Percentiles rank a stretch among this genome's conserved stretches.
Evolutionary conservation across 768 basidiomycete genomes (phyloP).

Genomic region (Lactifluus volemus): DNA sequence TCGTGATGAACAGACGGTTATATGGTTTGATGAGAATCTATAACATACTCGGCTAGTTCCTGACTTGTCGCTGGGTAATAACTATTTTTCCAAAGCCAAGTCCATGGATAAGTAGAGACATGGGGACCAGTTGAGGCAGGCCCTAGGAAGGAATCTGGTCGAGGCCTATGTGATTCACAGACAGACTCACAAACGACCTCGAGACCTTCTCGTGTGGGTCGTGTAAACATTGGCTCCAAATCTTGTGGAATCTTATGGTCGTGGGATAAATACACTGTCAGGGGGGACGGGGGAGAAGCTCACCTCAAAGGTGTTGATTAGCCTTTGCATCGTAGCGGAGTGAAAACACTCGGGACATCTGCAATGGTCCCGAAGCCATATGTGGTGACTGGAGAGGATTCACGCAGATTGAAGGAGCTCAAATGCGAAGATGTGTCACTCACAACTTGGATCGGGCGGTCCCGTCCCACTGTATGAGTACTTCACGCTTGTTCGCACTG

Average conservation of each 20-base stretch:
- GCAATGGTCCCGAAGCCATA: conserved; percentile 92
- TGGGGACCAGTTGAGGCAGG: conserved; percentile 57
- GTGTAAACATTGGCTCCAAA: conserved; percentile 53
- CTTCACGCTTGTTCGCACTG: conserved; percentile 48
- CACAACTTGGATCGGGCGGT: conserved; percentile 72
- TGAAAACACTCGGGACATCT: conserved; percentile 84
- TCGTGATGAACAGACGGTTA: not conserved
- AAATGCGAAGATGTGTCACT: conserved; percentile 24
- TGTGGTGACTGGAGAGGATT: conserved; percentile 55
- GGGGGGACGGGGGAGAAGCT: conserved; percentile 12
- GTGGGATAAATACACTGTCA: not conserved
- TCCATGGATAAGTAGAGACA: conserved; percentile 80
- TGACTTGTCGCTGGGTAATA: conserved; percentile 53
- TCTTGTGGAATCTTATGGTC: conserved; percentile 59
- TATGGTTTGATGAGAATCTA: not conserved
- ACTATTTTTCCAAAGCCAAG: conserved; percentile 69
- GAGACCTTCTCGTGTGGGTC: conserved; percentile 53
- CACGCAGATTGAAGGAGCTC: not conserved
- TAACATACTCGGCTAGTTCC: conserved; percentile 38
- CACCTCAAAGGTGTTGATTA: conserved; percentile 80
- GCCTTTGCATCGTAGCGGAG: conserved; percentile 79
- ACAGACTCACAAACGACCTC: conserved; percentile 57
- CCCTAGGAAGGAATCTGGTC: conserved; percentile 20
- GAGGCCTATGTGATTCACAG: not conserved
- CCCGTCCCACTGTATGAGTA: conserved; percentile 67